Conservation (phyloP, 2,329 filamentous ascomycete species). For the Monosporascus sp. region DNA sequence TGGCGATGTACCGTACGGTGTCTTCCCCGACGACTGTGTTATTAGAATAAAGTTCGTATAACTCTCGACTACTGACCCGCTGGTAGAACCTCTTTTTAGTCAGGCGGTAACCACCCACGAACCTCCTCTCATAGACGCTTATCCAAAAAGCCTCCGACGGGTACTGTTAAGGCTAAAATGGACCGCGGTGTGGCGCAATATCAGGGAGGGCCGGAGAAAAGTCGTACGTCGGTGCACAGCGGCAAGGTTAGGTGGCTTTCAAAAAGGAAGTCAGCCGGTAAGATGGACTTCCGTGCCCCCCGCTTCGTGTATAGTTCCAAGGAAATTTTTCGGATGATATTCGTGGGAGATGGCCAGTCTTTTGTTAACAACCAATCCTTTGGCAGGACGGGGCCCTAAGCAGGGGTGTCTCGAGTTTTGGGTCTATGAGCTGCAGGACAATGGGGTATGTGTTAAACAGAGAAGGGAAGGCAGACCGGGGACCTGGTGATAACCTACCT, state of each 20-base stretch:
- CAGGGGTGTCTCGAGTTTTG: slow-evolving; percentile 12
- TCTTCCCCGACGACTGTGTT: background rate
- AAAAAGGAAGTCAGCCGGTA: slow-evolving; percentile 13
- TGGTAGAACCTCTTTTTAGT: background rate
- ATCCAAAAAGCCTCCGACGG: background rate
- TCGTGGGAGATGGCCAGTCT: slow-evolving; percentile 9
- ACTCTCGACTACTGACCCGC: background rate
- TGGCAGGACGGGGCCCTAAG: slow-evolving; percentile 9
- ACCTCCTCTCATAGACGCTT: background rate
- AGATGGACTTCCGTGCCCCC: slow-evolving; percentile 2
- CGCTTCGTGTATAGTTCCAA: slow-evolving; percentile 14
- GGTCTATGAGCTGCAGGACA: slow-evolving; percentile 13
- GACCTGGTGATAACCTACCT: background rate
- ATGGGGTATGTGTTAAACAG: slow-evolving; percentile 7
- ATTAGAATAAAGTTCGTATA: background rate
- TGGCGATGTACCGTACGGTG: slow-evolving; percentile 1
- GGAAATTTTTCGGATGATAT: background rate
- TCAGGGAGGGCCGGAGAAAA: slow-evolving; percentile 11
- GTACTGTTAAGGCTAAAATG: slow-evolving; percentile 8
- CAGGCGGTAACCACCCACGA: background rate
- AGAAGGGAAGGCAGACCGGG: background rate
- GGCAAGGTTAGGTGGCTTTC: slow-evolving; percentile 11
- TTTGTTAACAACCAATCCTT: slow-evolving; percentile 13
- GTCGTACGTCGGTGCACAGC: slow-evolving; percentile 10
- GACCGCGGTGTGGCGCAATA: slow-evolving; percentile 15